These are phyloP conservation scores for Diospyros kaki DNA, from an alignment of 148 eudicot species.

Conservation along the genomic window DNA sequence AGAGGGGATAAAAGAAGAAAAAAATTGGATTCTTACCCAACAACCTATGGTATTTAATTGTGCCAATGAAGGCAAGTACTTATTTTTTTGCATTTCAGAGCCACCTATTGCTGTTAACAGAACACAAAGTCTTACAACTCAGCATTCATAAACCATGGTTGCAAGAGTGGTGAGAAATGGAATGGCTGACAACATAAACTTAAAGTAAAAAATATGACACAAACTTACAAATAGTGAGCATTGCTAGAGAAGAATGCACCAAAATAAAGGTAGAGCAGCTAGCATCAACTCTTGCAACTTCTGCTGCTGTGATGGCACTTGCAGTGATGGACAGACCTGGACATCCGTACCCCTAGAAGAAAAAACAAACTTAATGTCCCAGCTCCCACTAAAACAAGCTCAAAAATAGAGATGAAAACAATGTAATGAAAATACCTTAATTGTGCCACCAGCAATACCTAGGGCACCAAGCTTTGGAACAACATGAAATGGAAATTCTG, in stretches of 20 bases:
- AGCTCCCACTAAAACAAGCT: not conserved
- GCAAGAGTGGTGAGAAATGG: not conserved
- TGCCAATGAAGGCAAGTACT: conserved; percentile 84
- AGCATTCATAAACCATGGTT: not conserved
- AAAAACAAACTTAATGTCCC: conserved; percentile 18
- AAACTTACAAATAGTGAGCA: conserved; percentile 83
- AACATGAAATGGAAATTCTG: conserved; percentile 90
- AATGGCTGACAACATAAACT: not conserved
- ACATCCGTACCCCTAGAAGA: conserved; percentile 83
- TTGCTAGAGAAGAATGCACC: conserved; percentile 95
- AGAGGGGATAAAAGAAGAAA: not conserved
- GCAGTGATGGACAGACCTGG: conserved; percentile 80
- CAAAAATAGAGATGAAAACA: conserved; percentile 4
- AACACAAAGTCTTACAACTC: conserved; percentile 7
- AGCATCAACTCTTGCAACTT: conserved; percentile 92
- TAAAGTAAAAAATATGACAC: not conserved
- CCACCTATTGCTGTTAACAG: conserved; percentile 67
- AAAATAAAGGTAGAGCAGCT: conserved; percentile 93
- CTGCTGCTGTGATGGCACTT: conserved; percentile 75
- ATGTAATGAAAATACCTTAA: conserved; percentile 51
- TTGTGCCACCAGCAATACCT: conserved; percentile 74
- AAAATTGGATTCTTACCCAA: conserved; percentile 52
- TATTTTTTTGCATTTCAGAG: conserved; percentile 80
- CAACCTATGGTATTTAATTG: conserved; percentile 63
- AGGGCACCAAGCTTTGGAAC: conserved; percentile 79